Evolutionary conservation across 331 rosid genomes (phyloP).

Genomic region (Malus hybrid): DNA sequence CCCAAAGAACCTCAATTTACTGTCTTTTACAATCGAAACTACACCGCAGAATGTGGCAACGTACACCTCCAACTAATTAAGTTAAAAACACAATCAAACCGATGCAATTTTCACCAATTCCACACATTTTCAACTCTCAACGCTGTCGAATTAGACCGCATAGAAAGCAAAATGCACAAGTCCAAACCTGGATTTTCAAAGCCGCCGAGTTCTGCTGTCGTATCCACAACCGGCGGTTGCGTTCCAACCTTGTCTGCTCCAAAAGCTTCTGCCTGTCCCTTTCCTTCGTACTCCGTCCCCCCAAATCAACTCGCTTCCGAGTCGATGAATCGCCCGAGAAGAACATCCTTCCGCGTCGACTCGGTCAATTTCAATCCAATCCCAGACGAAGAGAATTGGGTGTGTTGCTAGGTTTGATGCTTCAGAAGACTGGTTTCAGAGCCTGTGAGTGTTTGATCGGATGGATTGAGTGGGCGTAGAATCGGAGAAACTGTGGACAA

Average conservation of each 20-base stretch:
- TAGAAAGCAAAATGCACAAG: background rate
- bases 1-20: background rate
- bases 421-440: background rate
- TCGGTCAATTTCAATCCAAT: slow-evolving; percentile 25
- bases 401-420: background rate
- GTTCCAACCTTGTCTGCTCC: slow-evolving; percentile 84
- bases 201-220: slow-evolving; percentile 79
- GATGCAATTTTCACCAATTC: background rate
- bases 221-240: slow-evolving; percentile 59
- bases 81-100: background rate
- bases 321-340: slow-evolving; percentile 96
- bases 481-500: background rate
- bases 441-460: background rate
- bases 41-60: background rate
- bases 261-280: slow-evolving; percentile 86
- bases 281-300: slow-evolving; percentile 91
- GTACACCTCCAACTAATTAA: background rate
- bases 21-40: background rate
- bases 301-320: slow-evolving; percentile 95
- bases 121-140: background rate
- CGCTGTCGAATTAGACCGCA: background rate
- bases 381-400: background rate
- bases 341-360: slow-evolving; percentile 42
- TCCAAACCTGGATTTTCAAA: slow-evolving; percentile 63
- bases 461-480: slow-evolving; percentile 2